Evolutionary conservation across 2,329 filamentous ascomycete genomes (phyloP).

Genomic region (Dactylellina drechsleri): DNA sequence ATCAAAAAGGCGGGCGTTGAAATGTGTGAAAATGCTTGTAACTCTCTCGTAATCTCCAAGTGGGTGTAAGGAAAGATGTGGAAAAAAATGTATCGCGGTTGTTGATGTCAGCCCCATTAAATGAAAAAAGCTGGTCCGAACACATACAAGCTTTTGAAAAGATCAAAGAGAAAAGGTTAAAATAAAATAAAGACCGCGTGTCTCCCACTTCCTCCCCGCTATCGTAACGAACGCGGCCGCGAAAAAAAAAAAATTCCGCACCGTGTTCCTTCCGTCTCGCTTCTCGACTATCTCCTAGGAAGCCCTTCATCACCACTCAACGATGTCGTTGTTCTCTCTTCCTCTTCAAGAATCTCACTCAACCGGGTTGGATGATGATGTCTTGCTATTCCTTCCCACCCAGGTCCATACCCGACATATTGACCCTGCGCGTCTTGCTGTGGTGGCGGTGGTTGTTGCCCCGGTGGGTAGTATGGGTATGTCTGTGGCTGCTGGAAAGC

Average conservation of each 20-base stretch:
- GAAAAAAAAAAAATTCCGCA: background rate
- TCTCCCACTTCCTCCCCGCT: background rate
- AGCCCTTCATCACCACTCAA: slow-evolving; percentile 71
- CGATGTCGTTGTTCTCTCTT: slow-evolving; percentile 73
- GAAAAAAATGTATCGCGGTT: slow-evolving; percentile 32
- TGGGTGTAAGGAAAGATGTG: slow-evolving; percentile 7
- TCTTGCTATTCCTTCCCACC: slow-evolving; percentile 77
- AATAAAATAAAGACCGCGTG: slow-evolving; percentile 12
- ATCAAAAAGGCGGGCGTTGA: slow-evolving; percentile 13
- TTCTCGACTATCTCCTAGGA: background rate
- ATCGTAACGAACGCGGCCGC: slow-evolving; percentile 5
- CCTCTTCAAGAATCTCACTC: slow-evolving; percentile 88
- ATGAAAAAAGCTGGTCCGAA: background rate
- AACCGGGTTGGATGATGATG: slow-evolving; percentile 89
- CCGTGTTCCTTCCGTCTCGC: background rate
- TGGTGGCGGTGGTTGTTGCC: slow-evolving; percentile 65
- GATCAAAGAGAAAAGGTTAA: background rate
- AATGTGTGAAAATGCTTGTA: slow-evolving; percentile 23
- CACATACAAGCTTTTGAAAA: background rate
- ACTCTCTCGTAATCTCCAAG: slow-evolving; percentile 2
- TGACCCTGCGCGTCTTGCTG: slow-evolving; percentile 59
- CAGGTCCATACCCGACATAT: slow-evolving; percentile 71
- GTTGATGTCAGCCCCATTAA: slow-evolving; percentile 3
- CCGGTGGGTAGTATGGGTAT: slow-evolving; percentile 64
- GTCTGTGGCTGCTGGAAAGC: slow-evolving; percentile 60